These are phyloP conservation scores for Litchi chinensis DNA, from an alignment of 345 rosid species.

Conservation along the genomic window DNA sequence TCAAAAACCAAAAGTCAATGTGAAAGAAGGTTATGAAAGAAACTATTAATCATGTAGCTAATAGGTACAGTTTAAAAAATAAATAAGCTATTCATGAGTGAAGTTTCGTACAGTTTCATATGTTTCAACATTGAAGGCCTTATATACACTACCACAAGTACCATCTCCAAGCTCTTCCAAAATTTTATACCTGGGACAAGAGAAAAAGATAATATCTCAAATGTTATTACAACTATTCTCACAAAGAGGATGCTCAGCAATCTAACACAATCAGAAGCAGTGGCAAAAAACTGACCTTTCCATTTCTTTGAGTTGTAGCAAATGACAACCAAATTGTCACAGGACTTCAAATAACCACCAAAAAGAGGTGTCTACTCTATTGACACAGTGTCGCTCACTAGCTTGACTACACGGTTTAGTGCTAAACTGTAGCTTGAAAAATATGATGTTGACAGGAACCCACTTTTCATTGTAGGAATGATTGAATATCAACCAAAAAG, in stretches of 20 bases:
- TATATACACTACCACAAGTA: conserved; percentile 91
- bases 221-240: background rate
- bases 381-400: conserved; percentile 36
- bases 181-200: conserved; percentile 62
- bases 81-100: conserved; percentile 1
- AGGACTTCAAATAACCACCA: conserved; percentile 61
- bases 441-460: conserved; percentile 44
- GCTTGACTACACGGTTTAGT: conserved; percentile 43
- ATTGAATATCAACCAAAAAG: conserved; percentile 46
- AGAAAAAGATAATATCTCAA: background rate
- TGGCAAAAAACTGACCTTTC: conserved; percentile 60
- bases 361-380: conserved; percentile 51
- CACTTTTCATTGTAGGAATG: conserved; percentile 55
- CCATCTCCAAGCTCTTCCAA: conserved; percentile 95
- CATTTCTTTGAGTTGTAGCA: conserved; percentile 45
- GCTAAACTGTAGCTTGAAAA: conserved; percentile 72
- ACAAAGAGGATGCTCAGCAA: conserved; percentile 3
- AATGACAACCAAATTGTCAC: conserved; percentile 56
- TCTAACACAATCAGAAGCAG: conserved; percentile 8
- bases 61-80: conserved; percentile 15
- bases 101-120: conserved; percentile 65
- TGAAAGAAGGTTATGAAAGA: background rate
- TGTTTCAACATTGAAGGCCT: conserved; percentile 74
- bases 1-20: background rate
- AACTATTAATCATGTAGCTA: background rate